Evolutionary conservation across 306 rosid genomes (phyloP), one percentile per base, ranked within the genome.

Genomic region (Ziziphus jujuba): DNA sequence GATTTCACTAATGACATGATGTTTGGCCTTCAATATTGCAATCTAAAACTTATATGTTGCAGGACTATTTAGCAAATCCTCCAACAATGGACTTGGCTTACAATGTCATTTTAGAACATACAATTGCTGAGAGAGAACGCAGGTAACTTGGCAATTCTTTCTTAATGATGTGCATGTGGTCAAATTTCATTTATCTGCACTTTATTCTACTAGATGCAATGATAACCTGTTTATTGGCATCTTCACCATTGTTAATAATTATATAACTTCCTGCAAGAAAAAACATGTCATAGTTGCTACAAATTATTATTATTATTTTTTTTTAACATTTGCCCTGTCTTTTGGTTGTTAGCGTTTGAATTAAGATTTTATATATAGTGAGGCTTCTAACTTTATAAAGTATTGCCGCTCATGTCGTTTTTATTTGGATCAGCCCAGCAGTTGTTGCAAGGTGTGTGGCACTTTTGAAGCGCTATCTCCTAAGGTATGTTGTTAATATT

Each of bases 41-140:
- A 28, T 69, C 65, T 67, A 68, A 40, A 74, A 73, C 77, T 53
- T 80, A 53, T 68, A 53, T 64, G 64, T 87, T 78, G 50, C 91
- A 95, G 97, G 99, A 95, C 81, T 95, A 95, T 85, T 67, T 95
- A 77, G 96, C 91, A 67, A 71, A 87, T 47, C 92, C 84, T 69
- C 57, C 84, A 59, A 91, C 99, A 49, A 95, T 81, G 70, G 97
- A 95, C 89, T 70, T 95, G 81, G 91, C 99, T 56, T 95, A 95
- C 80, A 81, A 70, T 82, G 89, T 87, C 75, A 88, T 95, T 85
- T 77, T 95, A 79, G 99, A 95, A 74, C 99, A 95, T 75, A 91
- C 99, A 63, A 79, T 90, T 74, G 96, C 99, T 8, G 99, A 95
- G 92, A 91, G 97, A 89, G 99, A 91, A 77, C 99, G 97, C 80